Evolutionary conservation across 371 early-diverging fungal species (phyloP), one percentile per base, ranked within the genome.

Genomic region (Rhizomucor pusillus): DNA sequence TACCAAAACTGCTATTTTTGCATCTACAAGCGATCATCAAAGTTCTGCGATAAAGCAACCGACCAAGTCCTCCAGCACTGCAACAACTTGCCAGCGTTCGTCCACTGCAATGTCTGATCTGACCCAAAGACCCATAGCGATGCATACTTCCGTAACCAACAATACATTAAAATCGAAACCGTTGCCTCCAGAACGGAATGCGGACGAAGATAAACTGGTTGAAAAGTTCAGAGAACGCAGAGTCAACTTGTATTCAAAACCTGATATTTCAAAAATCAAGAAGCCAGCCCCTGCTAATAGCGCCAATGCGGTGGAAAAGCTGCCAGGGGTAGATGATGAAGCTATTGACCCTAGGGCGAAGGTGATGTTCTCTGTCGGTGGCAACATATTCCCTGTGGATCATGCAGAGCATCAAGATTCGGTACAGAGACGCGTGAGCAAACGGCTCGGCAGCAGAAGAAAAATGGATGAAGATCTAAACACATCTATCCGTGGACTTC

Each of bases 381-480:
- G 59, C 34, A 84, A 81, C 39, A 59, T 79, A 43, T 84, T 84
- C 54, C 68, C 80, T 18, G 60, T 84, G 1, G 78, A 77, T 22
- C 60, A 67, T 5, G 57, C 70, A 3, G 64, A 62, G 11, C 50
- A 59, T 11, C 47, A 60, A 52, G 25, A 33, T 54, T 5, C 29
- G 3, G 29, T 29, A 29, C 3, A 9, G 47, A 52, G 24, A 52
- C 53, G 41, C 22, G 16, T 3, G 55, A 61, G 25, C 41, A 18
- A 43, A 13, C 24, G 36, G 16, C 36, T 34, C 46, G 39, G 47
- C 13, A 22, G n/a, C 18, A 41, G 47, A 0, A 36, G 25, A 9
- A 40, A 43, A 50, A 35, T 55, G 1, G 65, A 63, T 24, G 63
- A 60, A 24, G 54, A 20, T 10, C 66, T 56, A 29, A 59, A 52